Evolutionary conservation across 2,329 filamentous ascomycete genomes (phyloP).

Genomic region (Dactylellina drechsleri): DNA sequence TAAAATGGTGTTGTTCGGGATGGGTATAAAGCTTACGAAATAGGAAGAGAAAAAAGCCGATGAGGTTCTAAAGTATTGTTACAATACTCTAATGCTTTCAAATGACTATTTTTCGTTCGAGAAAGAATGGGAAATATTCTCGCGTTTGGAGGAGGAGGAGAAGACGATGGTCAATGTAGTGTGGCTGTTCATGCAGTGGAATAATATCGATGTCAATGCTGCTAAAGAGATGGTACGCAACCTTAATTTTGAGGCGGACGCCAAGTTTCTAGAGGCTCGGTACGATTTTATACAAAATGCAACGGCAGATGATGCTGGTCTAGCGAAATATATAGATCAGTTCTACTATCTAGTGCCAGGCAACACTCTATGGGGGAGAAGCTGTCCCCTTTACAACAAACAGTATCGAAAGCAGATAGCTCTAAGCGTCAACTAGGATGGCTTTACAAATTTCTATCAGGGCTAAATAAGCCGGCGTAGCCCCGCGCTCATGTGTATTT

Average conservation of each 20-base stretch:
- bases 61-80: not conserved
- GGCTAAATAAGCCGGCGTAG: too few relatives aligned
- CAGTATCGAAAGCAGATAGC: not conserved
- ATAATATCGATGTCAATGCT: not conserved
- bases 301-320: not conserved
- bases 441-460: too few relatives aligned
- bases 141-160: not conserved
- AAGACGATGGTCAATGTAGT: not conserved
- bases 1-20: not conserved
- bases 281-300: not conserved
- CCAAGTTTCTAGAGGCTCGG: not conserved
- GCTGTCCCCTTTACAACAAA: not conserved
- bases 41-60: not conserved
- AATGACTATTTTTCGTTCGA: conserved; percentile 5
- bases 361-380: not conserved
- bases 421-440: too few relatives aligned
- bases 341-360: not conserved
- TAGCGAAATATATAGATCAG: not conserved
- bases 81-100: not conserved
- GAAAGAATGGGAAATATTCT: not conserved
- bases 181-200: conserved; percentile 3
- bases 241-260: not conserved
- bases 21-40: not conserved
- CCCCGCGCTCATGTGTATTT: too few relatives aligned
- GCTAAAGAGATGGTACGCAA: not conserved